Percentiles rank a stretch among this genome's conserved stretches.
phyloP scores from a whole-genome alignment of 805 yeast genomes.

The Pichia cephalocereana region DNA sequence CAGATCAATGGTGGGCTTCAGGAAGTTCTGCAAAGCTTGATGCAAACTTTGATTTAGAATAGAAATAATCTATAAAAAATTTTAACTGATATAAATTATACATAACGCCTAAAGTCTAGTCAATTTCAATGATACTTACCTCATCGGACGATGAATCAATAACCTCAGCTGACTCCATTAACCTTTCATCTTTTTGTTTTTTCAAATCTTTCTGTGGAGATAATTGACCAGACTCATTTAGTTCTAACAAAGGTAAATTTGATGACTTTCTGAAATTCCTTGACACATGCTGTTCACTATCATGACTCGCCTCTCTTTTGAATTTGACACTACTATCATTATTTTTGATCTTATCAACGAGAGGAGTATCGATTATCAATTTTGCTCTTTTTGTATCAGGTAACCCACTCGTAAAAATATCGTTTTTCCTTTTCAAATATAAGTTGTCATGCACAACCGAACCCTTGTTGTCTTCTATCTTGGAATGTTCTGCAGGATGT shows the following conservation, averaged over 20 bases:
- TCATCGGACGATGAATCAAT: slow-evolving; percentile 2
- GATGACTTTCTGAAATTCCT: background rate
- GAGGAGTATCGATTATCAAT: background rate
- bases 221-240: slow-evolving; percentile 7
- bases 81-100: background rate
- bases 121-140: slow-evolving; percentile 5
- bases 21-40: slow-evolving; percentile 28
- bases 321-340: no score
- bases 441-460: no score
- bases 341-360: no score
- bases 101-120: background rate
- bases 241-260: slow-evolving; percentile 7
- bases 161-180: slow-evolving; percentile 2
- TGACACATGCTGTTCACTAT: background rate
- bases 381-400: background rate
- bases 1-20: slow-evolving; percentile 28
- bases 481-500: no score
- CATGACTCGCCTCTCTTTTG: background rate
- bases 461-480: no score
- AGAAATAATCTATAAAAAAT: background rate
- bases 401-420: background rate
- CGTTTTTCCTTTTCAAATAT: background rate
- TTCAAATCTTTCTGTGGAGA: slow-evolving; percentile 7
- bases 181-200: background rate
- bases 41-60: slow-evolving; percentile 17